phyloP scores from a whole-genome alignment of 495 filamentous ascomycete genomes.

The Penicillium cinerascens region DNA sequence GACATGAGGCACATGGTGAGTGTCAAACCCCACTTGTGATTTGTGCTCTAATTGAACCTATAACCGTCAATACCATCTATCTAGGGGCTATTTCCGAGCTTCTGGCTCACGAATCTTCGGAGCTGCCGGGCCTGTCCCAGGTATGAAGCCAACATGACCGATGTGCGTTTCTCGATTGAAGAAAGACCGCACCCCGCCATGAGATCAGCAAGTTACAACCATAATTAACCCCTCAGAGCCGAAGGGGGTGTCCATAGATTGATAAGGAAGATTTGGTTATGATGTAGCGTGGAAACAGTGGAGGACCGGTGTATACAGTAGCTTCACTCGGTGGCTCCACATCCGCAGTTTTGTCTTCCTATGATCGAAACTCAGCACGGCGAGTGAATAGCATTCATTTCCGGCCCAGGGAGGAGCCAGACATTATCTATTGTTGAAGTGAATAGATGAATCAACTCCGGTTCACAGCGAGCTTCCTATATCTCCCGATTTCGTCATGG shows the following conservation, averaged over 20 bases:
- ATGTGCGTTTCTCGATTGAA: conserved; percentile 1
- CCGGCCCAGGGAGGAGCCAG: too few relatives aligned
- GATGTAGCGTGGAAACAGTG: conserved; percentile 2
- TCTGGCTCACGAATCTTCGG: conserved; percentile 24
- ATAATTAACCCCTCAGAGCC: too few relatives aligned
- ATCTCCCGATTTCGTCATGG: not conserved
- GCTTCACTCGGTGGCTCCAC: not conserved
- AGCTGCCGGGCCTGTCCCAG: conserved; percentile 33
- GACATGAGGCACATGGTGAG: conserved; percentile 43
- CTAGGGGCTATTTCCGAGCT: too few relatives aligned
- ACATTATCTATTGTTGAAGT: not conserved
- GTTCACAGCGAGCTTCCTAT: not conserved
- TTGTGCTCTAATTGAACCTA: conserved; percentile 17
- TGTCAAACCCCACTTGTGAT: conserved; percentile 39
- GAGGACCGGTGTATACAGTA: conserved; percentile 1
- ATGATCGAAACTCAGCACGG: not conserved
- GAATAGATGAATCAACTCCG: conserved; percentile 1
- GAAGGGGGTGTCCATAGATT: not conserved
- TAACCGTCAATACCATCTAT: not conserved
- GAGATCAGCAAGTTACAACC: not conserved
- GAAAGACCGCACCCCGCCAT: not conserved
- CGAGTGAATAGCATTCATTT: not conserved
- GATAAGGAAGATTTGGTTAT: conserved; percentile 2
- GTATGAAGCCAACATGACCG: conserved; percentile 29
- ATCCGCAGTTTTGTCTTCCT: not conserved